Conservation (phyloP, 1,284 basidiomycete species). For the Marasmius tenuissimus region DNA sequence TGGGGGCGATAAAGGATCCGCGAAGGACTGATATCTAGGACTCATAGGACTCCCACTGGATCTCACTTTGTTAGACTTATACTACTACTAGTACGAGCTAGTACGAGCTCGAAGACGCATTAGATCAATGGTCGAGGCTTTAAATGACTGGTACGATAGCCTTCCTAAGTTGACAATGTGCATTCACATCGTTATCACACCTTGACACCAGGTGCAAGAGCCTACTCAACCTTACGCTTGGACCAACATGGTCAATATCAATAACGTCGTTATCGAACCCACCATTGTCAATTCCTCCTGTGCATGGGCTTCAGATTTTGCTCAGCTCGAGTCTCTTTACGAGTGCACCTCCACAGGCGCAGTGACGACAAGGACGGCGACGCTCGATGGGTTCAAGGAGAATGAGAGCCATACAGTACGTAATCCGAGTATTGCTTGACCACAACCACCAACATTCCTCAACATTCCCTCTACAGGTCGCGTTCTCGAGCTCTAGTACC, state of each 20-base stretch:
- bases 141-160: too few relatives aligned
- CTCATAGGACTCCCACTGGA: too few relatives aligned
- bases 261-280: constrained; percentile 50
- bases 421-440: not conserved
- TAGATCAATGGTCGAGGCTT: too few relatives aligned
- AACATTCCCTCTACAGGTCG: constrained; percentile 43
- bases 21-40: too few relatives aligned
- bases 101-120: too few relatives aligned
- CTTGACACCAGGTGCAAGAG: too few relatives aligned
- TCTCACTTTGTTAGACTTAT: too few relatives aligned
- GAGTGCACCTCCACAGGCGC: constrained; percentile 68
- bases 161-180: too few relatives aligned
- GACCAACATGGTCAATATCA: constrained; percentile 47
- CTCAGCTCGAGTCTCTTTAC: constrained; percentile 64
- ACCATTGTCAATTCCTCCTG: constrained; percentile 75
- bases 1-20: too few relatives aligned
- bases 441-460: constrained; percentile 3
- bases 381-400: constrained; percentile 65
- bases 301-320: constrained; percentile 70
- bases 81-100: too few relatives aligned
- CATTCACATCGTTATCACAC: too few relatives aligned
- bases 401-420: constrained; percentile 58
- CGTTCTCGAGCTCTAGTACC: constrained; percentile 45
- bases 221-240: too few relatives aligned
- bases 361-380: constrained; percentile 75